Evolutionary conservation across 352 stramenopile genomes (phyloP).

Genomic region (Phytophthora boehmeriae): DNA sequence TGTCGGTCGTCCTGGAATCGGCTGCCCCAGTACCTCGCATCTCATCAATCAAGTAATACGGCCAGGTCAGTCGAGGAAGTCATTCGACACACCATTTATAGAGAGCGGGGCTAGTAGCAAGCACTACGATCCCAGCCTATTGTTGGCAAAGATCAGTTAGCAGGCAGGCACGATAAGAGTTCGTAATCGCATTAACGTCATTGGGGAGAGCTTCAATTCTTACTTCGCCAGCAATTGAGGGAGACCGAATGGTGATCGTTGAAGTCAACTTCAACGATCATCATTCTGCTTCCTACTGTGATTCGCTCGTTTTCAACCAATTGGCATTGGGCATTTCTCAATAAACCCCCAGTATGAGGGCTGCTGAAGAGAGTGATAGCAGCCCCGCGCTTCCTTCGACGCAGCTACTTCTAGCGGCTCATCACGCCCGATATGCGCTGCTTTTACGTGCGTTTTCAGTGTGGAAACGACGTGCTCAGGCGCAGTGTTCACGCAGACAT

Average conservation of each 20-base stretch:
- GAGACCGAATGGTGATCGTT: too few species aligned
- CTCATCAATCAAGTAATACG: constrained; percentile 5
- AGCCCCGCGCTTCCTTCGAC: constrained; percentile 2
- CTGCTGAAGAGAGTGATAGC: too few species aligned
- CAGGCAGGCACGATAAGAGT: too few species aligned
- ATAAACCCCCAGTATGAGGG: too few species aligned
- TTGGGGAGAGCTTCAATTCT: too few species aligned
- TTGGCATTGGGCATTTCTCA: background rate
- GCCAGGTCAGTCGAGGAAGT: too few species aligned
- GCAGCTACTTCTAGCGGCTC: constrained; percentile 19
- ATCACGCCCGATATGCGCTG: constrained; percentile 36
- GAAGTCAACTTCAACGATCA: background rate
- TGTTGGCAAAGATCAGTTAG: too few species aligned
- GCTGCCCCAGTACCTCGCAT: constrained; percentile 16
- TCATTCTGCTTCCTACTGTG: background rate
- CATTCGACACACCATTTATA: background rate
- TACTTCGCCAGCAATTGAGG: too few species aligned
- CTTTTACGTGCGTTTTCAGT: constrained; percentile 29
- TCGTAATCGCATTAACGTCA: too few species aligned
- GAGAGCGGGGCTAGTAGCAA: background rate
- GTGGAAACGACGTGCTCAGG: constrained; percentile 33
- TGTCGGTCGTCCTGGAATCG: constrained; percentile 14
- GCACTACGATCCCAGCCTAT: too few species aligned
- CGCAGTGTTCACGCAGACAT: constrained; percentile 32
- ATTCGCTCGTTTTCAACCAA: background rate